Conservation (phyloP, 1,284 basidiomycete species). For the Marasmius fiardii region DNA sequence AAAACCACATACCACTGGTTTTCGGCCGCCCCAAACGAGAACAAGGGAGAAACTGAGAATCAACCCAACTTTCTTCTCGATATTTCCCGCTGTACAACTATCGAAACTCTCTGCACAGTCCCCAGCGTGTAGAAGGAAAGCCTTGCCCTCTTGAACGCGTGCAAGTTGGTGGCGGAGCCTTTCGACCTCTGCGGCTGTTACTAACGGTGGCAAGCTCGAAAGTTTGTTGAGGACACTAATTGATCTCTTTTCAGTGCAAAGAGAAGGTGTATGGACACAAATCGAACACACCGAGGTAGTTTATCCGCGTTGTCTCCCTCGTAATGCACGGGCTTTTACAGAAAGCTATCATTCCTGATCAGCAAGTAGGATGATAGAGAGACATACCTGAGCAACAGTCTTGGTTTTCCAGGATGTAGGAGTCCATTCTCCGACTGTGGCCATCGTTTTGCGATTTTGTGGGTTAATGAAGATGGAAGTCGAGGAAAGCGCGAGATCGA, state of each 20-base stretch:
- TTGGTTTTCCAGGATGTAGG: constrained; percentile 61
- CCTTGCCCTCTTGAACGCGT: constrained; percentile 82
- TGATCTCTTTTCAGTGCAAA: constrained; percentile 8
- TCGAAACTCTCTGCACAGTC: constrained; percentile 97
- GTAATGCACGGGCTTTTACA: constrained; percentile 54
- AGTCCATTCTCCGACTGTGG: constrained; percentile 34
- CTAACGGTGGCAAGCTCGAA: constrained; percentile 76
- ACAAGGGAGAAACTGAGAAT: constrained; percentile 95
- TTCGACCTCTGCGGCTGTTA: constrained; percentile 90
- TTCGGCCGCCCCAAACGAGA: constrained; percentile 88
- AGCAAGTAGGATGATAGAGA: not conserved
- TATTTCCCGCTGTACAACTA: constrained; percentile 88
- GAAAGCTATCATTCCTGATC: not conserved
- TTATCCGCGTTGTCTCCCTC: constrained; percentile 39
- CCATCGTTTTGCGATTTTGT: not conserved
- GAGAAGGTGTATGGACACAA: constrained; percentile 1
- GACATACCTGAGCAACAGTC: constrained; percentile 60
- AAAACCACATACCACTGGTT: constrained; percentile 71
- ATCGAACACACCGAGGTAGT: constrained; percentile 37
- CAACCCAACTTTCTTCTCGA: constrained; percentile 91
- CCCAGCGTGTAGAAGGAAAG: constrained; percentile 94
- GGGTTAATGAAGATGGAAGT: too few relatives aligned
- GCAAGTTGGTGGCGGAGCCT: constrained; percentile 77
- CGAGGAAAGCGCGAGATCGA: too few relatives aligned
- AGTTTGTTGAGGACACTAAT: constrained; percentile 77